Evolutionary conservation across 495 filamentous ascomycete species (phyloP).

Genomic region (Diplogelasinospora grovesii): DNA sequence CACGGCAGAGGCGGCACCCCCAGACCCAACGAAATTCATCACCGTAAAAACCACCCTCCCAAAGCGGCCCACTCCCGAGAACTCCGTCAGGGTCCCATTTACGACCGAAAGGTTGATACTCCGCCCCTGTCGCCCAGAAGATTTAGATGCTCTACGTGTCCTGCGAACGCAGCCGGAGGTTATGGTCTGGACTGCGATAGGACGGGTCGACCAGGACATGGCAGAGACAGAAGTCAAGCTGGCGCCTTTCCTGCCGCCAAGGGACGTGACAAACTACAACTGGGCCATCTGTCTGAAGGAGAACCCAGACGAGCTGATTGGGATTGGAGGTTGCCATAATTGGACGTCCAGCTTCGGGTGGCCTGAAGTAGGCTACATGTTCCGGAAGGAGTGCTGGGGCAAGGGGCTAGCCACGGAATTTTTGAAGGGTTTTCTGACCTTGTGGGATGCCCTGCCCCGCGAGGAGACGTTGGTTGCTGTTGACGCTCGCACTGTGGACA

Average conservation of each 20-base stretch:
- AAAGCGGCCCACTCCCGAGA: constrained; percentile 20
- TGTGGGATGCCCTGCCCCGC: constrained; percentile 35
- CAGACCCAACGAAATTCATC: constrained; percentile 9
- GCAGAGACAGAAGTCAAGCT: constrained; percentile 27
- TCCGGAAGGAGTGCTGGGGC: constrained; percentile 38
- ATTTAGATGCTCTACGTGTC: constrained; percentile 30
- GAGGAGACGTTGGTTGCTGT: constrained; percentile 23
- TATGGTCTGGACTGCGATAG: constrained; percentile 39
- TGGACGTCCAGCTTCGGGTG: constrained; percentile 23
- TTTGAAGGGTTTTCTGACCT: constrained; percentile 28
- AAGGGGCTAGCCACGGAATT: constrained; percentile 42
- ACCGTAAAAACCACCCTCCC: constrained; percentile 33
- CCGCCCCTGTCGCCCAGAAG: constrained; percentile 30
- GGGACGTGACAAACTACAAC: constrained; percentile 27
- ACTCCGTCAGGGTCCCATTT: constrained; percentile 21
- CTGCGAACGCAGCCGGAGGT: constrained; percentile 45
- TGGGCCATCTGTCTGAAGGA: constrained; percentile 33
- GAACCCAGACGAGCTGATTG: constrained; percentile 33
- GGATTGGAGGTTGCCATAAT: constrained; percentile 30
- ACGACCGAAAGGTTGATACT: constrained; percentile 39
- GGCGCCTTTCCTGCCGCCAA: constrained; percentile 24
- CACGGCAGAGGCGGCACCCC: too few relatives aligned
- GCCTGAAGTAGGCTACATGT: constrained; percentile 46
- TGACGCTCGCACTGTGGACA: constrained; percentile 17
- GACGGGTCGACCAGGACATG: constrained; percentile 28